Evolutionary conservation across 306 rosid species (phyloP).

Genomic region (Cicer pinnatifidum): DNA sequence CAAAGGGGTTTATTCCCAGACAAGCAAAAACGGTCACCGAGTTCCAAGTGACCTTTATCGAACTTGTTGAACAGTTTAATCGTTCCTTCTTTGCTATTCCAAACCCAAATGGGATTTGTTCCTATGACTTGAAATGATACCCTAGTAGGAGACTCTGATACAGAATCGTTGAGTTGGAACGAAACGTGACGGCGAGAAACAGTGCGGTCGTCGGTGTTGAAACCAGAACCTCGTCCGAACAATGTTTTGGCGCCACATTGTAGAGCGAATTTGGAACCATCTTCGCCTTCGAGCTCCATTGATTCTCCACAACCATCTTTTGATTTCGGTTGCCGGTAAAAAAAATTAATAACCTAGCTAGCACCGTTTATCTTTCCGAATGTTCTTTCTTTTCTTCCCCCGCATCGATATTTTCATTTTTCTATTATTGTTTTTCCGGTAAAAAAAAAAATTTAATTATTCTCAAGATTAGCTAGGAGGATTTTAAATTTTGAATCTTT

Average conservation of each 20-base stretch:
- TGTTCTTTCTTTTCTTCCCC: too few relatives aligned
- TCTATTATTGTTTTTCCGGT: too few relatives aligned
- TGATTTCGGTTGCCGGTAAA: background rate
- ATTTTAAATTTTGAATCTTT: too few relatives aligned
- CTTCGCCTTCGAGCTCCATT: constrained; percentile 63
- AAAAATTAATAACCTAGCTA: background rate
- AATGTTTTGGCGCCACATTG: constrained; percentile 16
- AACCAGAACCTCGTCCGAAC: constrained; percentile 71
- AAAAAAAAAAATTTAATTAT: too few relatives aligned
- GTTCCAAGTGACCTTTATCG: constrained; percentile 62
- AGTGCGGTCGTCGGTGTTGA: constrained; percentile 56
- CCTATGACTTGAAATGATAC: constrained; percentile 78
- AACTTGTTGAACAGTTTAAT: constrained; percentile 57
- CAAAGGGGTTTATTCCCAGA: constrained; percentile 60
- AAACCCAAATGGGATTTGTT: constrained; percentile 81
- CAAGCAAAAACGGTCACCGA: constrained; percentile 74
- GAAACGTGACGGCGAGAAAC: constrained; percentile 73
- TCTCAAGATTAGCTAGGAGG: too few relatives aligned
- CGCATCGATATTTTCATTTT: too few relatives aligned
- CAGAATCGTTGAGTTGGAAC: constrained; percentile 40
- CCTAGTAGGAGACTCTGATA: constrained; percentile 44
- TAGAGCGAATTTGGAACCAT: constrained; percentile 51
- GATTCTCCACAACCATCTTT: background rate
- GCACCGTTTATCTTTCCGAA: background rate
- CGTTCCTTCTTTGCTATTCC: constrained; percentile 37